phyloP scores from a whole-genome alignment of 345 rosid genomes.

The Abelmoschus esculentus region DNA sequence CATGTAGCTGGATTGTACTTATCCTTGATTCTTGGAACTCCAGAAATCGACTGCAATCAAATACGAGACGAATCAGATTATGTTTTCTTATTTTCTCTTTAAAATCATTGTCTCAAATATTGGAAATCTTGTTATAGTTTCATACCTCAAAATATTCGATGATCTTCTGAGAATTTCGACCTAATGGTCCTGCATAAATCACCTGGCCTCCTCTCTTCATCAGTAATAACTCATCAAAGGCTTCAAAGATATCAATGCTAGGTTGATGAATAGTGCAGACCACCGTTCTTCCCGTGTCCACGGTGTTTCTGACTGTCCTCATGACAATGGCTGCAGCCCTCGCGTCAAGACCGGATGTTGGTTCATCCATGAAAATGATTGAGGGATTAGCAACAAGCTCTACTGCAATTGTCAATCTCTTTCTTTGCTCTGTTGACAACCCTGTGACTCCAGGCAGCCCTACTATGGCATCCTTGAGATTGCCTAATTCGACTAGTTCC shows the following conservation, averaged over 20 bases:
- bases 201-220: conserved; percentile 92
- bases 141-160: conserved; percentile 74
- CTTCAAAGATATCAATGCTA: conserved; percentile 82
- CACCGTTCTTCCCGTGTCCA: conserved; percentile 81
- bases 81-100: not conserved
- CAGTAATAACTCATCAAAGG: conserved; percentile 69
- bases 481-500: conserved; percentile 55
- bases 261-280: conserved; percentile 90
- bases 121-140: not conserved
- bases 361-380: conserved; percentile 90
- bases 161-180: conserved; percentile 53
- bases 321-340: conserved; percentile 86
- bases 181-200: conserved; percentile 67
- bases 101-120: not conserved
- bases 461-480: conserved; percentile 53
- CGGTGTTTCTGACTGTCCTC: conserved; percentile 89
- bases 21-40: conserved; percentile 53
- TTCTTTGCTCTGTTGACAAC: conserved; percentile 82
- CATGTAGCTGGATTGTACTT: conserved; percentile 82
- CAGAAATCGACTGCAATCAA: conserved; percentile 28
- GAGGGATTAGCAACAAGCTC: conserved; percentile 84
- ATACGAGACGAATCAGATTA: not conserved
- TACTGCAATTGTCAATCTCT: conserved; percentile 74
- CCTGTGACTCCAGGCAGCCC: conserved; percentile 72
- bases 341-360: conserved; percentile 87